Percentiles rank a stretch among this genome's conserved stretches.
Conservation (phyloP, 176 grass and related monocot genomes). For the Coix lacrymajobi region DNA sequence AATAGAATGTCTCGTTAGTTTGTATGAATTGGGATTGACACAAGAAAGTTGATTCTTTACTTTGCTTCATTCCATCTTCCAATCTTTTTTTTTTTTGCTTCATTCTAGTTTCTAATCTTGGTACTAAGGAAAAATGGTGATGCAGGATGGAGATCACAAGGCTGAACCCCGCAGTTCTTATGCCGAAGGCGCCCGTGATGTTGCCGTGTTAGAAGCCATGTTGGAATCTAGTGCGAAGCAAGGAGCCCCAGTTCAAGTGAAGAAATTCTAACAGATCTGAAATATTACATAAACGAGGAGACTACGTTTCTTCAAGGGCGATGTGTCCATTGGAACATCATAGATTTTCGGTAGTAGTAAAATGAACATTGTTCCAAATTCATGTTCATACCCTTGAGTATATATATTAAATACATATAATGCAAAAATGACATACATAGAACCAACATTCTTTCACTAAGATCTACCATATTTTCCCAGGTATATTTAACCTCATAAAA, state of each 20-base stretch:
- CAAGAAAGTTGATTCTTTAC: not conserved
- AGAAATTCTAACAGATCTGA: slow-evolving; percentile 45
- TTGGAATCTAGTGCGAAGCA: slow-evolving; percentile 72
- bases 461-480: not conserved
- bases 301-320: not conserved
- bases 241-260: slow-evolving; percentile 62
- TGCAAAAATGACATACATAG: not conserved
- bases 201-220: slow-evolving; percentile 95
- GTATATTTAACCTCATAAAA: not conserved
- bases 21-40: not conserved
- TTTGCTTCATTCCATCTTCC: not conserved
- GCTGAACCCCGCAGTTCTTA: slow-evolving; percentile 70
- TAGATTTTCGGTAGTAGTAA: not conserved
- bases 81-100: not conserved
- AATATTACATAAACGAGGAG: not conserved
- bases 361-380: not conserved
- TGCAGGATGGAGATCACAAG: slow-evolving; percentile 60
- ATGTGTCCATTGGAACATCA: not conserved
- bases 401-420: not conserved
- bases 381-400: not conserved
- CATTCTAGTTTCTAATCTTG: not conserved
- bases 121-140: not conserved
- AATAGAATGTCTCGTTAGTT: not conserved
- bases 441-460: slow-evolving; percentile 5
- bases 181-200: slow-evolving; percentile 73